Conservation (phyloP, 805 yeast genomes). For the Osmozyma mogii region DNA sequence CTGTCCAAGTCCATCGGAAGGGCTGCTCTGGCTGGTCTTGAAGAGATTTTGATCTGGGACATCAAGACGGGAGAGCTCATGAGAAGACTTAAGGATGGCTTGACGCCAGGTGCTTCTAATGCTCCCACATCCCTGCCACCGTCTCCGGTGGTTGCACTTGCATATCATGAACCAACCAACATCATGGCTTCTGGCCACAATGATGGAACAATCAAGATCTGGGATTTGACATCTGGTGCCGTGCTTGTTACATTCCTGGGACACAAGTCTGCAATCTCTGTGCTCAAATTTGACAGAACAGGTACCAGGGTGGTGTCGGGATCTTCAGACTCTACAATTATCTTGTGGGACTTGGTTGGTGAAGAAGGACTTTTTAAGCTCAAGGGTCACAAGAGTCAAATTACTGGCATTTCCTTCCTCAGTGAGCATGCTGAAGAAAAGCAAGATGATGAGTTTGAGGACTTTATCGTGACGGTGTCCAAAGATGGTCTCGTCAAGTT, state of each 20-base stretch:
- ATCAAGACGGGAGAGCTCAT: conserved; percentile 77
- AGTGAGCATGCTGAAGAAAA: conserved; percentile 19
- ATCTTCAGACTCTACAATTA: conserved; percentile 72
- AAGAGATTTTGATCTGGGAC: conserved; percentile 85
- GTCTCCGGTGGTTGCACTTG: conserved; percentile 54
- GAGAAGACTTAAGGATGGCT: conserved; percentile 50
- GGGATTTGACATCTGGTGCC: conserved; percentile 80
- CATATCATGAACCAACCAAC: conserved; percentile 52
- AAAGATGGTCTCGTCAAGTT: conserved; percentile 88
- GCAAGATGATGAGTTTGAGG: conserved; percentile 47
- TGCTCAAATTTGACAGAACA: conserved; percentile 60
- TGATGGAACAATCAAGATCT: conserved; percentile 83
- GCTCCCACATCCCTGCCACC: conserved; percentile 57
- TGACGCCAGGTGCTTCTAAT: conserved; percentile 65
- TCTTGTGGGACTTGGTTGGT: conserved; percentile 91
- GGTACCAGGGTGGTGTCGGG: conserved; percentile 89
- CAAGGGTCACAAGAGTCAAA: conserved; percentile 82
- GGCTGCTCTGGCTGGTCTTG: conserved; percentile 75
- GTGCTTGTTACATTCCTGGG: conserved; percentile 82
- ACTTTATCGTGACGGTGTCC: conserved; percentile 67
- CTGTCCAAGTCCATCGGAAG: conserved; percentile 49
- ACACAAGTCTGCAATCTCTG: conserved; percentile 75
- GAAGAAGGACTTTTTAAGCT: conserved; percentile 85
- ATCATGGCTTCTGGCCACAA: conserved; percentile 82
- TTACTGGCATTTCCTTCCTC: conserved; percentile 64